These are phyloP conservation scores for Eucalyptus coolabah DNA, from an alignment of 345 rosid genomes.

Conservation along the genomic window DNA sequence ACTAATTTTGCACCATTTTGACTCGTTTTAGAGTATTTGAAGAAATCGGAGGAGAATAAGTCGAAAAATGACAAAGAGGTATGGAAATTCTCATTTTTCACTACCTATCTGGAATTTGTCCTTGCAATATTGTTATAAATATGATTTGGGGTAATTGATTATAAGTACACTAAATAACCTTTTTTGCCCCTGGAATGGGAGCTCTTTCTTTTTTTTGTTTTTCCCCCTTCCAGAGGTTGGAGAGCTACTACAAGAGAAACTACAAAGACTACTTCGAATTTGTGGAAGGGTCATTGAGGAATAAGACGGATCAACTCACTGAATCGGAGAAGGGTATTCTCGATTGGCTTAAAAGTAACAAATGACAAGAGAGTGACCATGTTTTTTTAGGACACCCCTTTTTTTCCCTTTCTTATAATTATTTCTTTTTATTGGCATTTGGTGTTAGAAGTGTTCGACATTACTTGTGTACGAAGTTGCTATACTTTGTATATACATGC, in stretches of 20 bases:
- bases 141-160: background rate
- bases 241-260: constrained; percentile 76
- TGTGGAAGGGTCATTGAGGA: constrained; percentile 55
- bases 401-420: background rate
- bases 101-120: background rate
- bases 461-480: background rate
- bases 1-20: background rate
- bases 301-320: constrained; percentile 47
- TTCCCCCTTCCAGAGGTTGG: constrained; percentile 36
- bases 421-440: background rate
- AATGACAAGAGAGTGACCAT: constrained; percentile 1
- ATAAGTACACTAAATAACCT: background rate
- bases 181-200: background rate
- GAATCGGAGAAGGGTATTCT: constrained; percentile 79
- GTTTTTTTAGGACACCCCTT: background rate
- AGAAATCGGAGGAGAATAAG: constrained; percentile 81
- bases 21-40: constrained; percentile 42
- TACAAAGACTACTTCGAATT: constrained; percentile 81
- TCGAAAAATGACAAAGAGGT: constrained; percentile 87
- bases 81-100: background rate
- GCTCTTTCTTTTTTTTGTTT: background rate
- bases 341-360: constrained; percentile 72
- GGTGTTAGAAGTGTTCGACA: background rate
- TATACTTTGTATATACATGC: background rate
- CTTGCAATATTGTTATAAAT: background rate